Conservation (phyloP, 441 rosid genomes). For the Viola pubescens region DNA sequence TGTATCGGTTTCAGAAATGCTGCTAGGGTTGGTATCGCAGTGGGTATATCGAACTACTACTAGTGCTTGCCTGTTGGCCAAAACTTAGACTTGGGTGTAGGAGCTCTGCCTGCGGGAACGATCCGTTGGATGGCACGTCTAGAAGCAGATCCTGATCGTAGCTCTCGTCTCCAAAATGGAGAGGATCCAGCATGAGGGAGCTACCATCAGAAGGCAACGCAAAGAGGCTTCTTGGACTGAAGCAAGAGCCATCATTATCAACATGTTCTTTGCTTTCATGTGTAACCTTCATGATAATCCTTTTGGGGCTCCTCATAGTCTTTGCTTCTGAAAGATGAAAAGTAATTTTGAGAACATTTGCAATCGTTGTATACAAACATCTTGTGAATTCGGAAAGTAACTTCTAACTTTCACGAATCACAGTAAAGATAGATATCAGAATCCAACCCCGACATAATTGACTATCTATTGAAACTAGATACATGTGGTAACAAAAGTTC, state of each 20-base stretch:
- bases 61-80: slow-evolving; percentile 50
- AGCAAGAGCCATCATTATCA: slow-evolving; percentile 62
- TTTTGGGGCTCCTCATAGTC: slow-evolving; percentile 63
- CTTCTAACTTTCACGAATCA: slow-evolving; percentile 1
- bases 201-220: slow-evolving; percentile 62
- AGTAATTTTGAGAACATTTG: slow-evolving; percentile 11
- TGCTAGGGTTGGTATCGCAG: slow-evolving; percentile 30
- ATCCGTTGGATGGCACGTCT: slow-evolving; percentile 72
- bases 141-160: slow-evolving; percentile 76
- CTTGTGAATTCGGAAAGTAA: neutral
- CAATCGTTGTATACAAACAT: neutral
- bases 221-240: slow-evolving; percentile 71
- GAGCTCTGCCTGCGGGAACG: slow-evolving; percentile 90
- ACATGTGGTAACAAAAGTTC: neutral
- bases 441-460: too few species aligned
- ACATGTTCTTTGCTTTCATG: slow-evolving; percentile 48
- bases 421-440: too few species aligned
- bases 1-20: slow-evolving; percentile 15
- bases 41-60: slow-evolving; percentile 46
- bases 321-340: slow-evolving; percentile 39
- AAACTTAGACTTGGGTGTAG: slow-evolving; percentile 43
- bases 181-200: slow-evolving; percentile 51
- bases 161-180: slow-evolving; percentile 44
- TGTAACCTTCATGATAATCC: slow-evolving; percentile 40
- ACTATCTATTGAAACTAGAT: neutral